Percentiles rank a stretch among this genome's conserved stretches.
These are phyloP conservation scores for Rhizophora apiculata DNA, from an alignment of 345 rosid species.

Conservation along the genomic window DNA sequence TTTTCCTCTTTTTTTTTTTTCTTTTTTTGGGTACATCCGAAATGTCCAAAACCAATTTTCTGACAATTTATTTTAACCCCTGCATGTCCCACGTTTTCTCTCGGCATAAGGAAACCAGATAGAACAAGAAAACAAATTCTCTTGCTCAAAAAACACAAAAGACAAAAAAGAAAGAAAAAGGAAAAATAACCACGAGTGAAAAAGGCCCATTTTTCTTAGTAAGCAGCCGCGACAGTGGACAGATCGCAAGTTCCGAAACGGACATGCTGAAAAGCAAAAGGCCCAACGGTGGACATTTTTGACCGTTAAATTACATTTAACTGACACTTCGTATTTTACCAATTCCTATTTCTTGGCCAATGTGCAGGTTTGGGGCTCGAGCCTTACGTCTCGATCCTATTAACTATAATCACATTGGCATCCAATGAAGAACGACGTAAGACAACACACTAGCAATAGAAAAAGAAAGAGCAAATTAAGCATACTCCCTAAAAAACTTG, in stretches of 20 bases:
- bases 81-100: too few relatives aligned
- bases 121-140: too few relatives aligned
- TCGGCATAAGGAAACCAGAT: too few relatives aligned
- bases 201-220: neutral
- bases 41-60: too few relatives aligned
- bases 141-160: too few relatives aligned
- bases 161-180: neutral
- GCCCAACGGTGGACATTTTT: conserved; percentile 1
- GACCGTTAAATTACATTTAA: conserved; percentile 8
- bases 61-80: too few relatives aligned
- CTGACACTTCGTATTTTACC: conserved; percentile 21
- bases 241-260: neutral
- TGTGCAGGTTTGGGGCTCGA: conserved; percentile 34
- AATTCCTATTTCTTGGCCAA: conserved; percentile 18
- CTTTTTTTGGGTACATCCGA: too few relatives aligned
- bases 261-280: neutral
- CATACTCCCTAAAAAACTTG: neutral
- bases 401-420: conserved; percentile 3
- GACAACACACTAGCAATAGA: neutral
- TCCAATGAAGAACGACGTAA: neutral
- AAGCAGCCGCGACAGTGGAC: neutral
- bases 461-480: neutral
- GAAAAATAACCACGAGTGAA: neutral
- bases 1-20: neutral
- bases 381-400: conserved; percentile 22